Evolutionary conservation across 805 yeast genomes (phyloP).

Genomic region (Candida hungchunana): DNA sequence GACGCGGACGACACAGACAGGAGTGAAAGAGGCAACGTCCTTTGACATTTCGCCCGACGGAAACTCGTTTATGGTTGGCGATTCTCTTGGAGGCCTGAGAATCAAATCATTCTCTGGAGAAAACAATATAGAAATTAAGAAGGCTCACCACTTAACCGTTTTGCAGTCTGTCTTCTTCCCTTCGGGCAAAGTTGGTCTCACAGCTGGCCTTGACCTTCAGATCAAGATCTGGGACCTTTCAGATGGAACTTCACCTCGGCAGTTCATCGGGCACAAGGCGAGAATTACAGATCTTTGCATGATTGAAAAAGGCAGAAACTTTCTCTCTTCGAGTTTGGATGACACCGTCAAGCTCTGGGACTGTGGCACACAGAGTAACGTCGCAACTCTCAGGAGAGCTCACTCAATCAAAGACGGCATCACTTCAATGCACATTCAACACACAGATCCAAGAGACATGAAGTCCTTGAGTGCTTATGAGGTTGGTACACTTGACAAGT

Average conservation of each 20-base stretch:
- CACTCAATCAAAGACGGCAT: constrained; percentile 35
- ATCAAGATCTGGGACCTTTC: constrained; percentile 57
- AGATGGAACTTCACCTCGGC: constrained; percentile 46
- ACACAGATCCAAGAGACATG: not conserved
- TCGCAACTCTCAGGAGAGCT: constrained; percentile 38
- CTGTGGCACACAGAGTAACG: constrained; percentile 48
- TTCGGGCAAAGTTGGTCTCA: constrained; percentile 54
- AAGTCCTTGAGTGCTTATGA: constrained; percentile 36
- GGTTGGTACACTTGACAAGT: constrained; percentile 45
- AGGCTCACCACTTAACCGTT: constrained; percentile 51
- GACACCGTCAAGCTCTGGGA: constrained; percentile 67
- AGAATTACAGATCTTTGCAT: constrained; percentile 46
- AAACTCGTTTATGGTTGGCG: constrained; percentile 31
- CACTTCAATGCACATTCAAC: constrained; percentile 22
- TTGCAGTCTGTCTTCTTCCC: constrained; percentile 51
- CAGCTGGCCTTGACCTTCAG: constrained; percentile 55
- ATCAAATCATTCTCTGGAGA: constrained; percentile 13
- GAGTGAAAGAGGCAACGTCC: constrained; percentile 19
- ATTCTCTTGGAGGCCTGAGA: constrained; percentile 30
- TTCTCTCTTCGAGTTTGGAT: constrained; percentile 51
- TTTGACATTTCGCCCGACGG: constrained; percentile 32
- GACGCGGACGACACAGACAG: not conserved
- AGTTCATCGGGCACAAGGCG: constrained; percentile 45
- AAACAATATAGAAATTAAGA: constrained; percentile 14
- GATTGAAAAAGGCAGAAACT: constrained; percentile 64